A percentile compares a stretch with the other conserved stretches of the same genome.
Conservation (phyloP, 331 rosid species). For the Pyracantha coccinea region DNA sequence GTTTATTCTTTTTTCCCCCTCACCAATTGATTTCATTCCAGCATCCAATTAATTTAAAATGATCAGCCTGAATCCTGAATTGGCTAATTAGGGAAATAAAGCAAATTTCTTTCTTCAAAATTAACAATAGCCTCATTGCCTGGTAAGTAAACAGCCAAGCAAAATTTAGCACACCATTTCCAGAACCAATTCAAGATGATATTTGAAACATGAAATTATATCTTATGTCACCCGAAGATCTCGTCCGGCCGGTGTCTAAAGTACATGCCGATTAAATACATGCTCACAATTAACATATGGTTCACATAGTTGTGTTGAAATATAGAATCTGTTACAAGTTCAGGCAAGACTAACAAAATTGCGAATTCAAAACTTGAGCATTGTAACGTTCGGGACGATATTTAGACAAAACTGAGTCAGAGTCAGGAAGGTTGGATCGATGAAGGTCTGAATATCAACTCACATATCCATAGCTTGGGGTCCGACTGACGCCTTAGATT, state of each 20-base stretch:
- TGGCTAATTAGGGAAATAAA: too few relatives aligned
- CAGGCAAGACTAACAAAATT: neutral
- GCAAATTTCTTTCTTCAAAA: too few relatives aligned
- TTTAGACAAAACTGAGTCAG: slow-evolving; percentile 6
- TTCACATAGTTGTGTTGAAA: neutral
- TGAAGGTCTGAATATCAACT: neutral
- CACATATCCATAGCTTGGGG: slow-evolving; percentile 34
- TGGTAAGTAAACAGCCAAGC: too few relatives aligned
- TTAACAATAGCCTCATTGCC: too few relatives aligned
- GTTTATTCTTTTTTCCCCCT: neutral
- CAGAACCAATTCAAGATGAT: too few relatives aligned
- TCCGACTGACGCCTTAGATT: slow-evolving; percentile 27
- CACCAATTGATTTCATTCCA: neutral
- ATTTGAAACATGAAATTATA: too few relatives aligned
- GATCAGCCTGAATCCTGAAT: too few relatives aligned
- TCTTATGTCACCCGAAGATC: too few relatives aligned
- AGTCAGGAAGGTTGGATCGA: neutral
- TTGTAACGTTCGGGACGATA: neutral
- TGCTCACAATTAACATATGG: neutral
- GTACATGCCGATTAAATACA: too few relatives aligned
- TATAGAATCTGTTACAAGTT: neutral
- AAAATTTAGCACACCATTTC: too few relatives aligned
- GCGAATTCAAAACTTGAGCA: slow-evolving; percentile 5
- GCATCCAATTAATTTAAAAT: neutral
- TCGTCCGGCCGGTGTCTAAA: too few relatives aligned